phyloP scores from a whole-genome alignment of 306 rosid genomes.

The Cicer pinnatifidum region DNA sequence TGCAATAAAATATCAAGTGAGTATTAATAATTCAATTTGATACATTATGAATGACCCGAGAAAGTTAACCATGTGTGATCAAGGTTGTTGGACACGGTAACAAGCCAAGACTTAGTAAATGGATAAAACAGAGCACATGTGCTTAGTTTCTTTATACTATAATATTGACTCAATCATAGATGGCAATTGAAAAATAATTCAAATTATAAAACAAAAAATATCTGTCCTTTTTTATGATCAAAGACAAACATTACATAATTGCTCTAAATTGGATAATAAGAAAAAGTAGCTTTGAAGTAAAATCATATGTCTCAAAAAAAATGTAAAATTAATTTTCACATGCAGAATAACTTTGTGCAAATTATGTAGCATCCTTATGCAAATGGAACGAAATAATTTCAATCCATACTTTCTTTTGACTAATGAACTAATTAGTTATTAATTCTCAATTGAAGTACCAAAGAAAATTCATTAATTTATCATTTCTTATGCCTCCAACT shows the following conservation, averaged over 20 bases:
- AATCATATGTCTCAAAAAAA: not conserved
- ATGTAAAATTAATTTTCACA: not conserved
- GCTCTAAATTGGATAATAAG: not conserved
- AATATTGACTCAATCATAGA: constrained; percentile 38
- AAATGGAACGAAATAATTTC: not conserved
- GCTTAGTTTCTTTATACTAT: constrained; percentile 30
- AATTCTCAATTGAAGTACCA: constrained; percentile 3
- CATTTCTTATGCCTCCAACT: not conserved
- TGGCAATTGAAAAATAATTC: not conserved
- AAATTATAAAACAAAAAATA: not conserved
- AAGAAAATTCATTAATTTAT: not conserved
- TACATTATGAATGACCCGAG: constrained; percentile 26
- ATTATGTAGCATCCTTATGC: not conserved
- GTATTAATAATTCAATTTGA: constrained; percentile 16
- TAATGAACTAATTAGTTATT: not conserved
- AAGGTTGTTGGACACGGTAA: constrained; percentile 12
- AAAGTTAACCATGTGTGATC: constrained; percentile 32
- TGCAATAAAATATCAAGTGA: not conserved
- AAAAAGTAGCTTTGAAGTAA: not conserved
- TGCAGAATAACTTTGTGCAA: not conserved
- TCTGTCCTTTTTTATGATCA: not conserved
- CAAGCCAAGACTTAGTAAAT: constrained; percentile 18
- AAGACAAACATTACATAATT: not conserved
- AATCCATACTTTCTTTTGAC: not conserved
- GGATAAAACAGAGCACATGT: constrained; percentile 8